Conservation (phyloP, 1,284 basidiomycete genomes). For the Coriolopsis trogii region DNA sequence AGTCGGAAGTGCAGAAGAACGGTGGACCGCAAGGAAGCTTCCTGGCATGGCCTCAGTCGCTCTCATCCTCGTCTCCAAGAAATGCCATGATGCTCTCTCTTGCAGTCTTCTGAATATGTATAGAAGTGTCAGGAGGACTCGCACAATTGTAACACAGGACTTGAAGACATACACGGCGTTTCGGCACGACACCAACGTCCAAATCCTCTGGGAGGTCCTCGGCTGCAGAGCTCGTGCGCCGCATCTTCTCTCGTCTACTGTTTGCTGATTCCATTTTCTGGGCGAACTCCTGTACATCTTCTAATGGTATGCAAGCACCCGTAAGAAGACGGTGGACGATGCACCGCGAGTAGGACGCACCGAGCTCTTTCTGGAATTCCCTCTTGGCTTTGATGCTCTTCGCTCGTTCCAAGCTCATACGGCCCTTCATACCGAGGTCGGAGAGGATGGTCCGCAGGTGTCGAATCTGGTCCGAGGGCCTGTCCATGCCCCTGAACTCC, state of each 20-base stretch:
- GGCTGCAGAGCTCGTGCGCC: conserved; percentile 13
- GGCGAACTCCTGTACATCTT: conserved; percentile 67
- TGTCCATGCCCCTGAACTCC: conserved; percentile 67
- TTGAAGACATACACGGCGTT: conserved; percentile 38
- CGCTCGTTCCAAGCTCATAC: conserved; percentile 80
- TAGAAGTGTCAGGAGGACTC: conserved; percentile 11
- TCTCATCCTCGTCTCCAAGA: conserved; percentile 60
- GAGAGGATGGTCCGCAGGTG: conserved; percentile 65
- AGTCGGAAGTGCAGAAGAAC: too few relatives aligned
- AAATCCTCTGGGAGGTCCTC: conserved; percentile 38
- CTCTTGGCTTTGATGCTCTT: conserved; percentile 69
- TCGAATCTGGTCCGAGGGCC: conserved; percentile 64
- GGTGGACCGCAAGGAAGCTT: too few relatives aligned
- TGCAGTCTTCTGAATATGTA: conserved; percentile 43
- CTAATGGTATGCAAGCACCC: conserved; percentile 38
- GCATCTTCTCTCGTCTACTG: conserved; percentile 17
- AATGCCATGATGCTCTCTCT: conserved; percentile 70
- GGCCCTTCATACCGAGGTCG: conserved; percentile 80
- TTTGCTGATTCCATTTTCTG: conserved; percentile 32
- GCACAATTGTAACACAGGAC: conserved; percentile 1
- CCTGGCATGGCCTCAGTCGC: conserved; percentile 27
- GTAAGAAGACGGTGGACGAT: neutral
- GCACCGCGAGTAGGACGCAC: conserved; percentile 44
- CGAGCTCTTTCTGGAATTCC: conserved; percentile 79
- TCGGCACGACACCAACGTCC: conserved; percentile 34